Percentiles rank a stretch among this genome's conserved stretches.
Conservation (phyloP, 2,329 filamentous ascomycete genomes). For the Bisporella sp. region DNA sequence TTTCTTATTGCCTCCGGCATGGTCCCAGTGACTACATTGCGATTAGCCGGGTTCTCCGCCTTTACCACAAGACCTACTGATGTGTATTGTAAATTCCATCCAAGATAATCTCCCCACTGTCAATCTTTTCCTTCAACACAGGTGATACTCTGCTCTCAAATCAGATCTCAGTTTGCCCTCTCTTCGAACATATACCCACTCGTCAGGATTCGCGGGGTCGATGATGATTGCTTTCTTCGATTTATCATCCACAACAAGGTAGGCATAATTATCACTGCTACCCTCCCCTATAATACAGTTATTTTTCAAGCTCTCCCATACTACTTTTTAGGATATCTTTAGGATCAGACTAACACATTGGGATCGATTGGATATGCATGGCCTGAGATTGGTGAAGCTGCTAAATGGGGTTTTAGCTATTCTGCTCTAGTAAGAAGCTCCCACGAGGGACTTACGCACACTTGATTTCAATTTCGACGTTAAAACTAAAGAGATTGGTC, state of each 20-base stretch:
- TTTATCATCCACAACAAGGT: slow-evolving; percentile 72
- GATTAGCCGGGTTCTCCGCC: slow-evolving; percentile 1
- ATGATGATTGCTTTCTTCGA: slow-evolving; percentile 73
- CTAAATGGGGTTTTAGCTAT: neutral
- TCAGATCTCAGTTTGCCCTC: slow-evolving; percentile 2
- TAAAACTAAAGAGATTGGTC: too few species aligned
- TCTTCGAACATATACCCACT: slow-evolving; percentile 44
- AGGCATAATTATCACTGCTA: slow-evolving; percentile 76
- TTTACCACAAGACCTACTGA: slow-evolving; percentile 56
- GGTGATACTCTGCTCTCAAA: slow-evolving; percentile 45
- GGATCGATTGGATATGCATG: slow-evolving; percentile 85
- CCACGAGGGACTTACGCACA: too few species aligned
- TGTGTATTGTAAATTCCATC: slow-evolving; percentile 94
- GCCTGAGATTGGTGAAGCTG: slow-evolving; percentile 22
- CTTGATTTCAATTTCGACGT: too few species aligned
- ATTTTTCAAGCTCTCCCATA: slow-evolving; percentile 4
- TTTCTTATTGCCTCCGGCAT: slow-evolving; percentile 84
- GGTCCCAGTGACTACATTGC: slow-evolving; percentile 72
- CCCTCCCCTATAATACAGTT: slow-evolving; percentile 55
- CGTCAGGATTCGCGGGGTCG: slow-evolving; percentile 71
- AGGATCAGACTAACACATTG: slow-evolving; percentile 63
- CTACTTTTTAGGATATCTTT: neutral
- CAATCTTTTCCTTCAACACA: slow-evolving; percentile 65
- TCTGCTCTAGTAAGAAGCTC: too few species aligned
- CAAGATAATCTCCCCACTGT: slow-evolving; percentile 68